A percentile compares a stretch with the other conserved stretches of the same genome.
phyloP scores from a whole-genome alignment of 1,284 basidiomycete genomes.

The Ustilago bromivora region DNA sequence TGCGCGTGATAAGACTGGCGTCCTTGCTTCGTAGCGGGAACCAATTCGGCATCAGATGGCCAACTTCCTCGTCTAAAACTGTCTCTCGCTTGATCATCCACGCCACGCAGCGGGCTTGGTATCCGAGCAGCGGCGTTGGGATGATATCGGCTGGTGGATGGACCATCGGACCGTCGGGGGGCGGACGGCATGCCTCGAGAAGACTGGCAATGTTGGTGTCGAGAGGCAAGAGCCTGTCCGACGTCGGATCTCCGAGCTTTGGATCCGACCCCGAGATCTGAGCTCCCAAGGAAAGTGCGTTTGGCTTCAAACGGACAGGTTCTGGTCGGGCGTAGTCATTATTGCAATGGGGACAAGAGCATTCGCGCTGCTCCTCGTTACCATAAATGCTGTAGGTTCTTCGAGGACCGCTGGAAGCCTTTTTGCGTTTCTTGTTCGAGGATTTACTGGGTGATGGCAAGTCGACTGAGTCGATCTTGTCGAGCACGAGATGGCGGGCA shows the following conservation, averaged over 20 bases:
- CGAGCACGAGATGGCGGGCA: conserved; percentile 36
- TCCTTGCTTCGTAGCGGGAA: conserved; percentile 38
- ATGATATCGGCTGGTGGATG: conserved; percentile 42
- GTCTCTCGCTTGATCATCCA: conserved; percentile 53
- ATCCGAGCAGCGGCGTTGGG: conserved; percentile 37
- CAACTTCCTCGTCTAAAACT: conserved; percentile 32
- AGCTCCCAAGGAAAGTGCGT: conserved; percentile 16
- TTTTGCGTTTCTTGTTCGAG: conserved; percentile 34
- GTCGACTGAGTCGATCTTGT: conserved; percentile 31
- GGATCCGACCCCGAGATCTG: conserved; percentile 22
- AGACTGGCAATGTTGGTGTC: conserved; percentile 48
- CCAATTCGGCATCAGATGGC: conserved; percentile 44
- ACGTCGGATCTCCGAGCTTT: conserved; percentile 30
- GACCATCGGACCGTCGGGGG: conserved; percentile 21
- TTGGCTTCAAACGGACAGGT: conserved; percentile 14
- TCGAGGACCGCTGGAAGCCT: conserved; percentile 3
- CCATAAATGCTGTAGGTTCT: neutral
- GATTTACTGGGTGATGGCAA: conserved; percentile 21
- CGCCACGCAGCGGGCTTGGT: conserved; percentile 48
- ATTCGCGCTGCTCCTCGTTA: conserved; percentile 8
- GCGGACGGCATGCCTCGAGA: conserved; percentile 49
- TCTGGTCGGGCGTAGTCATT: neutral
- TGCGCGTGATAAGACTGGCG: conserved; percentile 13
- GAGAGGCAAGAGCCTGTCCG: conserved; percentile 32
- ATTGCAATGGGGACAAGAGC: conserved; percentile 6